phyloP scores from a whole-genome alignment of 1,139 yeast genomes.

The Geotrichum armillariae region DNA sequence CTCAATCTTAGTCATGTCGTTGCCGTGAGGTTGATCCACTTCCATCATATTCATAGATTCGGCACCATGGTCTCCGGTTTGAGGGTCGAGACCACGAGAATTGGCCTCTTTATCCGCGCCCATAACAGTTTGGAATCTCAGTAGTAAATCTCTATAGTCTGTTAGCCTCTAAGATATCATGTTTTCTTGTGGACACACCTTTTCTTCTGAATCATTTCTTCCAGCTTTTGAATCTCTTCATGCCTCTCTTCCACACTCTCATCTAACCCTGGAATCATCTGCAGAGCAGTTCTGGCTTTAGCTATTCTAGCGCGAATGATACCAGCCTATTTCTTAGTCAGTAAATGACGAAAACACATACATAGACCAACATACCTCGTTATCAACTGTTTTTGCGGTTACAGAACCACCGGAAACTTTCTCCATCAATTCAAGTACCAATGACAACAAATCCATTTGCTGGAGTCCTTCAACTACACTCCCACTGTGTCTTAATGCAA shows the following conservation, averaged over 20 bases:
- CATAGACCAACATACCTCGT: conserved; percentile 20
- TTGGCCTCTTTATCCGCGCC: conserved; percentile 28
- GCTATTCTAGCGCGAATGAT: conserved; percentile 18
- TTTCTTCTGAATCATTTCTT: conserved; percentile 19
- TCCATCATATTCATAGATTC: conserved; percentile 1
- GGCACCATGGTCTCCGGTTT: no score
- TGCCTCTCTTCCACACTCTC: conserved; percentile 19
- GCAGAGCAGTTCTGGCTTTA: conserved; percentile 9
- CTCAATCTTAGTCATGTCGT: neutral
- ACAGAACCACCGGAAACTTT: conserved; percentile 20
- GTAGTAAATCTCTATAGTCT: conserved; percentile 25
- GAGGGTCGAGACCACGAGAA: no score
- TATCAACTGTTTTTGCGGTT: conserved; percentile 24
- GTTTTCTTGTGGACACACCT: neutral
- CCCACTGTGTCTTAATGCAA: conserved; percentile 10
- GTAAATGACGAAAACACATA: neutral
- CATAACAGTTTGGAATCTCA: conserved; percentile 32
- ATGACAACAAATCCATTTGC: conserved; percentile 21
- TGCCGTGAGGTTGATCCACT: neutral
- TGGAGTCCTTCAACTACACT: conserved; percentile 16
- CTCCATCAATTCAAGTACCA: conserved; percentile 22
- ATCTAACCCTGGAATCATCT: conserved; percentile 11
- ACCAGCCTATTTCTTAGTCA: conserved; percentile 10
- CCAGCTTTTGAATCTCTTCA: conserved; percentile 16
- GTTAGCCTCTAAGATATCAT: neutral